phyloP scores from a whole-genome alignment of 176 grass and related monocot species.

The Ensete ventricosum region DNA sequence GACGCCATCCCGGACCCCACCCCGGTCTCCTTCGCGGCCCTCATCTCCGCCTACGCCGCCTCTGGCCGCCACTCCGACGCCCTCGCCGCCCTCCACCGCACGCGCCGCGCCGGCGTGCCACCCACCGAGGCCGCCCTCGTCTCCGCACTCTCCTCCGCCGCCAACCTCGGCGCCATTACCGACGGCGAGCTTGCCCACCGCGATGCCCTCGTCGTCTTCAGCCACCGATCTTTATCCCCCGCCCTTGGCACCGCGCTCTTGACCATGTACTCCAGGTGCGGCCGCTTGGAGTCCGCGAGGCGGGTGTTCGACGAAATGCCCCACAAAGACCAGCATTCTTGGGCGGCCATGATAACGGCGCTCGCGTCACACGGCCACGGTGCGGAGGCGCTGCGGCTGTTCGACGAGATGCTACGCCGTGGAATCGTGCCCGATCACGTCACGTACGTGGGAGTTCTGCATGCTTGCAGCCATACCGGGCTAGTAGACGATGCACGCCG shows the following conservation, averaged over 20 bases:
- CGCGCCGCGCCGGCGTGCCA: neutral
- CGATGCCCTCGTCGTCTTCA: neutral
- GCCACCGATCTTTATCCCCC: neutral
- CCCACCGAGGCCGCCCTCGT: slow-evolving; percentile 15
- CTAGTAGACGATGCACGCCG: slow-evolving; percentile 14
- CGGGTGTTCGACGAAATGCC: slow-evolving; percentile 15
- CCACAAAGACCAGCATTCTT: neutral
- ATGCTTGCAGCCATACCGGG: slow-evolving; percentile 23
- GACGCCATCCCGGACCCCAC: neutral
- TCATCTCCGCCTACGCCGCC: slow-evolving; percentile 3
- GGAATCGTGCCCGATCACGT: slow-evolving; percentile 12
- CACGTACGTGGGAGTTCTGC: slow-evolving; percentile 16
- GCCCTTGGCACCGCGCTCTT: slow-evolving; percentile 15
- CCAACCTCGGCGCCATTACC: slow-evolving; percentile 5
- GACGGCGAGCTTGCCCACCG: slow-evolving; percentile 14
- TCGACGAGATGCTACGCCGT: slow-evolving; percentile 14
- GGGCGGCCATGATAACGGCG: slow-evolving; percentile 13
- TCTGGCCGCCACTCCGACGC: neutral
- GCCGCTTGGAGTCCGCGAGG: neutral
- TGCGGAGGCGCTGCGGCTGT: slow-evolving; percentile 12
- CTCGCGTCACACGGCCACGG: slow-evolving; percentile 18
- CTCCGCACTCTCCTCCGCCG: slow-evolving; percentile 13
- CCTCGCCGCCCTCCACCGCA: neutral
- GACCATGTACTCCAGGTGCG: slow-evolving; percentile 9
- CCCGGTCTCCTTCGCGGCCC: slow-evolving; percentile 13